Evolutionary conservation across 1,284 basidiomycete genomes (phyloP).

Genomic region (Trametes polyzona): DNA sequence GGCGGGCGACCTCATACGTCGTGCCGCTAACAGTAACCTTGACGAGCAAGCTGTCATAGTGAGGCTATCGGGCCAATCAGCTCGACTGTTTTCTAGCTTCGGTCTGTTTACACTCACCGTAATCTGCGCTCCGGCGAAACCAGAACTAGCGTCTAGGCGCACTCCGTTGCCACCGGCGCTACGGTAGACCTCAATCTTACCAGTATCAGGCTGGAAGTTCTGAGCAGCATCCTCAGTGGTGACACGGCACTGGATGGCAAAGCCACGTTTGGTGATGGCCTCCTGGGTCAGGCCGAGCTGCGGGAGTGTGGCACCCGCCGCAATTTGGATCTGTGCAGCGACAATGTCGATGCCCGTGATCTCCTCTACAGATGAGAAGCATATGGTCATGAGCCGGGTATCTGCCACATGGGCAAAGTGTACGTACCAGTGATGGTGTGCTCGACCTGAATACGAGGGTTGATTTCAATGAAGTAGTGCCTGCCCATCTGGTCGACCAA

Average conservation of each 20-base stretch:
- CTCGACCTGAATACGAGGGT: constrained; percentile 98
- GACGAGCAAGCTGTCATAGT: constrained; percentile 98
- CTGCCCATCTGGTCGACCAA: constrained; percentile 94
- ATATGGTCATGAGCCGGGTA: neutral
- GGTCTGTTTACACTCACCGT: constrained; percentile 65
- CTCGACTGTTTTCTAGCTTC: neutral
- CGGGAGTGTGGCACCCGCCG: constrained; percentile 93
- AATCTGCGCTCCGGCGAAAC: constrained; percentile 99
- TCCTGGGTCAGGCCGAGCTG: constrained; percentile 98
- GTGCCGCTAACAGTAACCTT: constrained; percentile 97
- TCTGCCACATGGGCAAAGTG: neutral
- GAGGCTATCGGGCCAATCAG: constrained; percentile 61
- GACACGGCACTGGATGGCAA: constrained; percentile 98
- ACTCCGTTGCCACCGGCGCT: constrained; percentile 99
- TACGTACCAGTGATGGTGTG: constrained; percentile 91
- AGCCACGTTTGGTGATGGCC: constrained; percentile 94
- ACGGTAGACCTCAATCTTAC: constrained; percentile 99
- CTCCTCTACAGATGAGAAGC: constrained; percentile 66
- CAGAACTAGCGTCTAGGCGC: constrained; percentile 95
- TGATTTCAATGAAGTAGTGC: constrained; percentile 99
- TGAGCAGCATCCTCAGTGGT: constrained; percentile 96
- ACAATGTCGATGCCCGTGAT: constrained; percentile 99
- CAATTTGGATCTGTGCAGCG: constrained; percentile 98
- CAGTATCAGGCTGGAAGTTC: constrained; percentile 97
- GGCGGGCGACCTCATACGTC: constrained; percentile 96